Percentiles rank a stretch among this genome's conserved stretches.
Evolutionary conservation across 495 filamentous ascomycete species (phyloP).

Genomic region (Ascodesmis nigricans): DNA sequence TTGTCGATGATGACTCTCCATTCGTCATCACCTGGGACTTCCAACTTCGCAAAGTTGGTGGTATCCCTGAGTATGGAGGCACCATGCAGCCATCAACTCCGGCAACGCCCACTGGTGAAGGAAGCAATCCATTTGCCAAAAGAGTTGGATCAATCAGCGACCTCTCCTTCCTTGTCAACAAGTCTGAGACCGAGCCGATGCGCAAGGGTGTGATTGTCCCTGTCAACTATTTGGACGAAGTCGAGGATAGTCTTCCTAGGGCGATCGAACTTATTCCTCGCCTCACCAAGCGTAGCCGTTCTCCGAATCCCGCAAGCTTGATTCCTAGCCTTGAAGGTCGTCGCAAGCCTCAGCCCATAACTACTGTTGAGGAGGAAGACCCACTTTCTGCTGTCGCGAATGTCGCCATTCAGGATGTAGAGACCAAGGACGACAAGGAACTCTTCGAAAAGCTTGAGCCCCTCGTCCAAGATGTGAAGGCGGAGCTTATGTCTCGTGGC

Average conservation of each 20-base stretch:
- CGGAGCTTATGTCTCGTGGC: conserved; percentile 55
- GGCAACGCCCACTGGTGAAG: conserved; percentile 48
- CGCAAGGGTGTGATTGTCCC: conserved; percentile 89
- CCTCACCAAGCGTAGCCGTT: conserved; percentile 18
- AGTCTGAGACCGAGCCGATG: conserved; percentile 46
- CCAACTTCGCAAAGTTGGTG: conserved; percentile 65
- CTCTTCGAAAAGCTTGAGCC: conserved; percentile 49
- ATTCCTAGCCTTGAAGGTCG: conserved; percentile 52
- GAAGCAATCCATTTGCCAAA: conserved; percentile 37
- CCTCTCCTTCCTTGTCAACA: conserved; percentile 62
- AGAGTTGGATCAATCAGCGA: conserved; percentile 87
- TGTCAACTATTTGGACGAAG: conserved; percentile 79
- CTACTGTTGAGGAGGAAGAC: conserved; percentile 32
- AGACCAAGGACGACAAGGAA: conserved; percentile 65
- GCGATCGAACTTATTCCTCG: conserved; percentile 64
- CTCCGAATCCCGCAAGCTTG: conserved; percentile 24
- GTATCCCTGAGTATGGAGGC: conserved; percentile 61
- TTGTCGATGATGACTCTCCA: conserved; percentile 51
- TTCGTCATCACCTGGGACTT: conserved; percentile 89
- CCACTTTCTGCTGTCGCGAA: conserved; percentile 66
- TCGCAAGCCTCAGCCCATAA: conserved; percentile 34
- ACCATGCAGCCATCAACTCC: conserved; percentile 64
- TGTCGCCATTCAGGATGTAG: conserved; percentile 73
- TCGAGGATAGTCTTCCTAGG: conserved; percentile 57
- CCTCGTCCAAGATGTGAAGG: conserved; percentile 60